Base-by-base conservation (phyloP, 225 moss, liverwort and hornwort genomes). In the Takakia lepidozioides region DNA sequence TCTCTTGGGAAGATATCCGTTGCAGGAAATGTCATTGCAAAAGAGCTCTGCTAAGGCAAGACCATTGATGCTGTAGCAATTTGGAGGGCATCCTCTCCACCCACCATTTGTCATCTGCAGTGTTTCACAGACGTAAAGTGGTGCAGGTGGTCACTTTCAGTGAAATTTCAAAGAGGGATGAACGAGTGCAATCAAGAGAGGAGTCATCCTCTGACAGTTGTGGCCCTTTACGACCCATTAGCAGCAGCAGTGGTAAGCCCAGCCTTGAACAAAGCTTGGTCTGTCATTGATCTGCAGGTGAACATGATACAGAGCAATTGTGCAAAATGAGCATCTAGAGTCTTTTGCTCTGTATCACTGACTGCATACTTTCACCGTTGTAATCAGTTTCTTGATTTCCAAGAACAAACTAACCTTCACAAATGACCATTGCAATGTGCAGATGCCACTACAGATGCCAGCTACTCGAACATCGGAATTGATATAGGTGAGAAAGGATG, bases 71-170 rank as follows among this genome's bases (percentile, higher is more conserved):
- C n/a, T n/a, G n/a, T n/a, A n/a, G n/a, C n/a, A n/a, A n/a, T n/a
- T n/a, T n/a, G n/a, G n/a, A n/a, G n/a, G n/a, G n/a, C n/a, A n/a
- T n/a, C n/a, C n/a, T n/a, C n/a, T n/a, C n/a, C n/a, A n/a, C n/a
- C n/a, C n/a, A n/a, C n/a, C n/a, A n/a, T n/a, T n/a, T n/a, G n/a
- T n/a, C n/a, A n/a, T n/a, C n/a, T n/a, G n/a, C n/a, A n/a, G n/a
- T n/a, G n/a, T n/a, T n/a, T n/a, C n/a, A n/a, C n/a, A n/a, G n/a
- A n/a, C n/a, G n/a, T n/a, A n/a, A n/a, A n/a, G 21, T 20, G 8
- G 24, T 45, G 28, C 80, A 87, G 87, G 69, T 64, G 27, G 74
- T 67, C 41, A 74, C 69, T 26, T 54, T 70, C 24, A 59, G 75
- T 46, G 64, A 73, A 46, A 60, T 51, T 42, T 66, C 59, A 40